Percentiles rank a stretch among this genome's conserved stretches.
Conservation (phyloP, 129 eudicot species). For the Gnaphalium uliginosum region DNA sequence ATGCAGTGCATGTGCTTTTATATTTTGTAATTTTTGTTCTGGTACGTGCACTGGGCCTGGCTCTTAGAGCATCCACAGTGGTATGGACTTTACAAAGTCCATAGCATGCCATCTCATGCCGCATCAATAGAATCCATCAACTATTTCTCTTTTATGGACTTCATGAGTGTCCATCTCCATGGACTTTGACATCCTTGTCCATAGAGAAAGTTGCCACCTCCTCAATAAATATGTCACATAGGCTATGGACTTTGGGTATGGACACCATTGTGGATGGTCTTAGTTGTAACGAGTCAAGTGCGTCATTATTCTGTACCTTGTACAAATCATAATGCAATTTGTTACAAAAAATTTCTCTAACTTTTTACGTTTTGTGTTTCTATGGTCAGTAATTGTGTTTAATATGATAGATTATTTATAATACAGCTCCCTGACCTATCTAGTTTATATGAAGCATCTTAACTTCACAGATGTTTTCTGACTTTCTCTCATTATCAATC, state of each 20-base stretch:
- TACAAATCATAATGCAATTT: slow-evolving; percentile 9
- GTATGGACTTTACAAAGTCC: too few relatives aligned
- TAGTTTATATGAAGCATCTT: not conserved
- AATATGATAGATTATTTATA: not conserved
- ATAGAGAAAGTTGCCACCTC: too few relatives aligned
- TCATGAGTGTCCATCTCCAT: too few relatives aligned
- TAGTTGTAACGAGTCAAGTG: slow-evolving; percentile 5
- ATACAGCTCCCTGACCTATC: not conserved
- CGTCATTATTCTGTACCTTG: not conserved
- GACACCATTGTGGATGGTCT: too few relatives aligned
- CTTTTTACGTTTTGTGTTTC: not conserved
- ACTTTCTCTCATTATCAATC: not conserved
- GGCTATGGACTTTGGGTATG: too few relatives aligned
- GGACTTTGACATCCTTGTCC: too few relatives aligned
- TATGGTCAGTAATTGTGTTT: not conserved
- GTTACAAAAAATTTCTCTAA: not conserved
- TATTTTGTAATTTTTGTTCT: not conserved
- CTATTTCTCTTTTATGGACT: too few relatives aligned
- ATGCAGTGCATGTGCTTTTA: slow-evolving; percentile 10
- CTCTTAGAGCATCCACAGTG: too few relatives aligned
- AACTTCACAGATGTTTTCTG: not conserved
- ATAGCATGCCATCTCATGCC: too few relatives aligned
- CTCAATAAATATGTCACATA: too few relatives aligned
- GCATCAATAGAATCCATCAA: too few relatives aligned
- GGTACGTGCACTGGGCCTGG: not conserved